Evolutionary conservation across 176 grass and related monocot species (phyloP).

Genomic region (Elaeis guineensis): DNA sequence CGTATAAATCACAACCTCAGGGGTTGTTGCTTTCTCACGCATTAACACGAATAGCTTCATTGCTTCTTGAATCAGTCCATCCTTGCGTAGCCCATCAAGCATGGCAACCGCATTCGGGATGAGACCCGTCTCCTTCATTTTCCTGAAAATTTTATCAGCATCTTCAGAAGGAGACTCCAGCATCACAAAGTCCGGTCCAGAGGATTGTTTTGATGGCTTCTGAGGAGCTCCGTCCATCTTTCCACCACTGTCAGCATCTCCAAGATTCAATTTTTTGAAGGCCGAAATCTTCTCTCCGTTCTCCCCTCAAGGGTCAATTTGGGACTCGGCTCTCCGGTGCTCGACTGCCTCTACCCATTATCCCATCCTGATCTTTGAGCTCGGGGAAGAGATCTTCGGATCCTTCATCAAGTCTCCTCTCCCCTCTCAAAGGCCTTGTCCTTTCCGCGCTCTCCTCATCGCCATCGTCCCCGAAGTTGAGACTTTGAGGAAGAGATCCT

Average conservation of each 20-base stretch:
- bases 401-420: not conserved
- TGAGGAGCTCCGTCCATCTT: constrained; percentile 8
- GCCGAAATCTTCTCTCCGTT: no score
- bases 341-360: no score
- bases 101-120: constrained; percentile 86
- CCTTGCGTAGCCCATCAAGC: constrained; percentile 85
- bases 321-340: no score
- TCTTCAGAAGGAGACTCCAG: constrained; percentile 26
- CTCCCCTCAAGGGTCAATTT: no score
- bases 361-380: no score
- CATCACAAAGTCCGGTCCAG: not conserved
- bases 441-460: constrained; percentile 14
- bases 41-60: constrained; percentile 87
- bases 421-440: constrained; percentile 12
- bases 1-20: constrained; percentile 92
- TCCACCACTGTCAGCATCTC: not conserved
- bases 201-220: not conserved
- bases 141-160: constrained; percentile 60
- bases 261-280: constrained; percentile 60
- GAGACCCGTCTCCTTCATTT: constrained; percentile 85
- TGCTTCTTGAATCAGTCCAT: constrained; percentile 78
- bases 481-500: constrained; percentile 47
- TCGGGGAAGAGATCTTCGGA: no score
- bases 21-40: constrained; percentile 82
- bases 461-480: constrained; percentile 42